A percentile compares a stretch with the other conserved stretches of the same genome.
phyloP scores from a whole-genome alignment of 495 filamentous ascomycete species.

The Tuber brumale region DNA sequence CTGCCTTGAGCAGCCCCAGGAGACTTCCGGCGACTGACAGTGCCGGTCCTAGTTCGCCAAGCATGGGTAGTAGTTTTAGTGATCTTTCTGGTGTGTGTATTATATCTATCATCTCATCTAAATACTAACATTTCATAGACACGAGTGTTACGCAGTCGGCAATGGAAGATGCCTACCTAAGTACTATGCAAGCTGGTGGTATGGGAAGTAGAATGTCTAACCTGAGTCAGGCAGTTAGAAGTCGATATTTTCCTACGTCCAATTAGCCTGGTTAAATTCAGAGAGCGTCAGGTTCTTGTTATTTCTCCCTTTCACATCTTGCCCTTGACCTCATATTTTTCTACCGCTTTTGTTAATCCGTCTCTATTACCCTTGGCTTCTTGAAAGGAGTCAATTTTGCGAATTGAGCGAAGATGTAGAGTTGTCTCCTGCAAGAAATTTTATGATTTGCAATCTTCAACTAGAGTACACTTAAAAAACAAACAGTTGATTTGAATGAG shows the following conservation, averaged over 20 bases:
- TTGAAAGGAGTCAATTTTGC: neutral
- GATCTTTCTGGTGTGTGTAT: constrained; percentile 77
- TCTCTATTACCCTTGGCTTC: neutral
- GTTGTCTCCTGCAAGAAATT: neutral
- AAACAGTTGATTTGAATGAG: neutral
- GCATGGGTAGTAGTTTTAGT: constrained; percentile 97
- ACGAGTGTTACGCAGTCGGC: constrained; percentile 90
- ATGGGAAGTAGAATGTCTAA: constrained; percentile 87
- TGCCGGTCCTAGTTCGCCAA: constrained; percentile 56
- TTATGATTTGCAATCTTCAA: neutral
- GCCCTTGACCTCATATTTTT: neutral
- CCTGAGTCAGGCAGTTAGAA: constrained; percentile 55
- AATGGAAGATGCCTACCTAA: constrained; percentile 85
- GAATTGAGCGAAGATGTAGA: constrained; percentile 2
- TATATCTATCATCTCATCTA: constrained; percentile 17
- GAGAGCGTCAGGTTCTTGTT: neutral
- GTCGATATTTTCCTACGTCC: constrained; percentile 37
- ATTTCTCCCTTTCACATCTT: neutral
- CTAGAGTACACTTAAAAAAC: neutral
- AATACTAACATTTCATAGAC: constrained; percentile 50
- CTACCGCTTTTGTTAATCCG: neutral
- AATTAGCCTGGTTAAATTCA: constrained; percentile 23
- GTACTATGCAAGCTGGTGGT: constrained; percentile 76
- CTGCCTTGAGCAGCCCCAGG: constrained; percentile 26
- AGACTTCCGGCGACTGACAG: constrained; percentile 26